Conservation (phyloP, 2,329 filamentous ascomycete genomes). For the Trichoderma afroharzianum region DNA sequence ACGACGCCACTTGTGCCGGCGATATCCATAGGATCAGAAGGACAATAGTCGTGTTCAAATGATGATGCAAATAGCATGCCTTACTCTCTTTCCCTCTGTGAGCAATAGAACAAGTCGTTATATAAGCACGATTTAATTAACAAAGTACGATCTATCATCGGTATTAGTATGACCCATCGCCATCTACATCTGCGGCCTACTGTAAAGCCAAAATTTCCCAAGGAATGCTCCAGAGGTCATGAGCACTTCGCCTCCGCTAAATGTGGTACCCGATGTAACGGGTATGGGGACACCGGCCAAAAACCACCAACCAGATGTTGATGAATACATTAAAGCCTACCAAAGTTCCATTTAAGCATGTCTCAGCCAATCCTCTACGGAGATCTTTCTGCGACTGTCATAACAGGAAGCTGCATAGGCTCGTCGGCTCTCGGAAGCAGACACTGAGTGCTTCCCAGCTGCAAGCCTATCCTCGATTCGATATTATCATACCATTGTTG, state of each 20-base stretch:
- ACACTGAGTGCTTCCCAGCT: background rate
- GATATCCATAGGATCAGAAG: background rate
- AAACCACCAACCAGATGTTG: background rate
- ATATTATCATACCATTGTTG: background rate
- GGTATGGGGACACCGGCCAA: background rate
- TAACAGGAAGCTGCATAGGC: background rate
- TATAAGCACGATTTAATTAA: no score
- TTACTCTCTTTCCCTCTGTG: background rate
- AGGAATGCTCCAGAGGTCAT: background rate
- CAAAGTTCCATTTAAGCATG: conserved; percentile 15
- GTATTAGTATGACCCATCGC: no score
- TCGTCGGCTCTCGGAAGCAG: background rate
- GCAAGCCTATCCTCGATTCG: background rate
- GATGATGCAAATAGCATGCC: background rate
- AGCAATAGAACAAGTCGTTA: background rate
- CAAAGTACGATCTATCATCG: background rate
- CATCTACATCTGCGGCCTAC: background rate
- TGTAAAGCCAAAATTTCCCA: background rate
- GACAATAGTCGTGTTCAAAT: background rate
- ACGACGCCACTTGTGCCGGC: background rate
- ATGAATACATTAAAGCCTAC: background rate
- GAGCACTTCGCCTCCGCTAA: background rate
- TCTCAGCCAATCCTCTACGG: background rate
- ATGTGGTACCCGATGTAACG: conserved; percentile 3
- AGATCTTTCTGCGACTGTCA: background rate